Evolutionary conservation across 768 basidiomycete genomes (phyloP).

Genomic region (Dioszegia hungarica): DNA sequence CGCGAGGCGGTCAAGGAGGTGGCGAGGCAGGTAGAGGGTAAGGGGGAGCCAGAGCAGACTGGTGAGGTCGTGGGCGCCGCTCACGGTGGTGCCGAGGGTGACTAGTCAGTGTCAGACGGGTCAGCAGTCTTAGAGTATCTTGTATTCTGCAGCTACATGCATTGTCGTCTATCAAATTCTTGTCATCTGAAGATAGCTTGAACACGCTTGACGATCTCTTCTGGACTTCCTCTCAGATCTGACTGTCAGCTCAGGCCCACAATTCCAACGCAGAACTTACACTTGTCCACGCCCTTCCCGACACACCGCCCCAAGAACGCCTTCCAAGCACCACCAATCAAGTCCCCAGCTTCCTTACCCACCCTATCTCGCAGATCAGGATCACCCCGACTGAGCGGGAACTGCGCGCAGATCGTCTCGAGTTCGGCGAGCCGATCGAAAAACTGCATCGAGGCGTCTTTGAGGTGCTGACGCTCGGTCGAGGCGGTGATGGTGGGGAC

Average conservation of each 20-base stretch:
- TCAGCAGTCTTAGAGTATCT: no score
- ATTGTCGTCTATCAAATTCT: neutral
- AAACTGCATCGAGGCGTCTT: constrained; percentile 40
- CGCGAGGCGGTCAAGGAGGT: constrained; percentile 50
- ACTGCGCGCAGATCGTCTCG: constrained; percentile 28
- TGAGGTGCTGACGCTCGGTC: constrained; percentile 32
- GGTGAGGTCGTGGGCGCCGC: neutral
- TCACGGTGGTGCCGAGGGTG: neutral
- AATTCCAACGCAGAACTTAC: constrained; percentile 29
- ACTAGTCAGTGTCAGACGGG: neutral
- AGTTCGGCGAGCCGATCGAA: constrained; percentile 40
- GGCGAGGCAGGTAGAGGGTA: constrained; percentile 9
- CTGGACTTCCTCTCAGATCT: constrained; percentile 39
- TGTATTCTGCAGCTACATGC: no score
- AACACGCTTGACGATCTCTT: constrained; percentile 37
- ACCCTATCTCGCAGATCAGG: constrained; percentile 42
- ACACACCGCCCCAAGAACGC: constrained; percentile 26
- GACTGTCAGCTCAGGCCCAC: neutral
- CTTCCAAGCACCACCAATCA: constrained; percentile 33
- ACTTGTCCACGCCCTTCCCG: constrained; percentile 42
- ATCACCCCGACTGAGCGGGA: constrained; percentile 39
- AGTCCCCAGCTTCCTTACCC: constrained; percentile 27
- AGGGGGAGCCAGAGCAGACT: neutral
- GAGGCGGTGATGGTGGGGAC: constrained; percentile 26
- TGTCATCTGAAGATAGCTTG: constrained; percentile 28